A percentile compares a stretch with the other conserved stretches of the same genome.
These are phyloP conservation scores for Prasinococcaceae sp. DNA, from an alignment of 139 green algal genomes.

Conservation along the genomic window DNA sequence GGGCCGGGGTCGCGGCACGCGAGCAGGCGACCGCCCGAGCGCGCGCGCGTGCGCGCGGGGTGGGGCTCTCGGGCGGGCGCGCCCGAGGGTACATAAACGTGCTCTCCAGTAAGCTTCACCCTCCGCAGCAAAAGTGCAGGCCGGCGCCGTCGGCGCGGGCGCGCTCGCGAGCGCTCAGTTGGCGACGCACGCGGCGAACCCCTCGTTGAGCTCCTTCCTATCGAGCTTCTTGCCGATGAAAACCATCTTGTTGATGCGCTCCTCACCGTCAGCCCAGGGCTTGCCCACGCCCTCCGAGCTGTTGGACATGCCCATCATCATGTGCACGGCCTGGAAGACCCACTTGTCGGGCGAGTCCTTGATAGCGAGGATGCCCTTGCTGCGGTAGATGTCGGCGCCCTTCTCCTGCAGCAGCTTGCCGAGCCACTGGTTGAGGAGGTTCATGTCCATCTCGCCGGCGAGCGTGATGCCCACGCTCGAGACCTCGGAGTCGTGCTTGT, in stretches of 20 bases:
- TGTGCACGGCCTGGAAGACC: conserved; percentile 76
- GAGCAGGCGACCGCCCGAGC: too few relatives aligned
- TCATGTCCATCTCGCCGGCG: conserved; percentile 33
- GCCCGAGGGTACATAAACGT: too few relatives aligned
- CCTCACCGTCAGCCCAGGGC: conserved; percentile 48
- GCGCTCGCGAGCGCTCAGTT: too few relatives aligned
- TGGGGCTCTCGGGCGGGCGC: too few relatives aligned
- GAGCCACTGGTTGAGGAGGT: conserved; percentile 57
- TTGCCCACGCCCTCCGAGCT: conserved; percentile 26
- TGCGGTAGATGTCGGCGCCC: conserved; percentile 61
- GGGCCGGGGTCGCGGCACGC: too few relatives aligned
- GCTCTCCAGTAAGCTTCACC: too few relatives aligned
- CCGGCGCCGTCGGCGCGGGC: too few relatives aligned
- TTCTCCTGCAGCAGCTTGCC: conserved; percentile 38
- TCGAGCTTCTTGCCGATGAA: conserved; percentile 87
- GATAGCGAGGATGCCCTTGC: conserved; percentile 59
- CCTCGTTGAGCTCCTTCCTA: conserved; percentile 45
- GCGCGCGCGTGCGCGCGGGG: too few relatives aligned
- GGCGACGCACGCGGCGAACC: conserved; percentile 65
- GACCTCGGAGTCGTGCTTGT: conserved; percentile 53
- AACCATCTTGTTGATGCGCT: conserved; percentile 50
- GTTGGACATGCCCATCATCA: too few relatives aligned
- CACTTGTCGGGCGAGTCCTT: conserved; percentile 53
- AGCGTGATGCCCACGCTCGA: conserved; percentile 44
- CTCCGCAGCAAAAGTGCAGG: too few relatives aligned